Conservation (phyloP, 768 basidiomycete species). For the Bullera alba region DNA sequence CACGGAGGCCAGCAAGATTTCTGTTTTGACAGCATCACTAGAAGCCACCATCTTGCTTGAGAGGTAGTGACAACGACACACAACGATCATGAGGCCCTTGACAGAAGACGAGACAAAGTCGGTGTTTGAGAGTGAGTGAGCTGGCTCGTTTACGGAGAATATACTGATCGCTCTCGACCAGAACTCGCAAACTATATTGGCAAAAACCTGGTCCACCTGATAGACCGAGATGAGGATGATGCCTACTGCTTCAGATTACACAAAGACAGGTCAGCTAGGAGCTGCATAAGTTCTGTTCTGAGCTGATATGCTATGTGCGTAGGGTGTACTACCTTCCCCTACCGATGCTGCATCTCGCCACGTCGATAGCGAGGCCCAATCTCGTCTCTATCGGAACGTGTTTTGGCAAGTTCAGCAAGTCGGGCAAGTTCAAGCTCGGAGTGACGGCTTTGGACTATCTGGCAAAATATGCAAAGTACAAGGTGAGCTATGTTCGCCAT, state of each 20-base stretch:
- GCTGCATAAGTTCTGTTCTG: not conserved
- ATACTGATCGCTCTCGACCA: constrained; percentile 12
- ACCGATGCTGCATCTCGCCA: constrained; percentile 82
- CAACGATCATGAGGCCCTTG: constrained; percentile 82
- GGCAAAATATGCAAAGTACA: constrained; percentile 95
- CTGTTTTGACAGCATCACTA: not conserved
- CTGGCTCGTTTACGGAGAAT: not conserved
- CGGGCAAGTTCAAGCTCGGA: constrained; percentile 94
- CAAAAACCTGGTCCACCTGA: constrained; percentile 89
- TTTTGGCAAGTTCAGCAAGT: constrained; percentile 95
- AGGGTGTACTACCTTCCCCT: constrained; percentile 92
- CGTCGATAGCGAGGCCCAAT: constrained; percentile 85
- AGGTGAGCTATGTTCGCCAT: constrained; percentile 54
- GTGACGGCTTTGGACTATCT: constrained; percentile 87
- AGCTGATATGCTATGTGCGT: not conserved
- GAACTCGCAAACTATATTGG: constrained; percentile 96
- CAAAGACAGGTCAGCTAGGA: constrained; percentile 58
- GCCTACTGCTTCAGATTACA: constrained; percentile 93
- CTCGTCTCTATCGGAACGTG: constrained; percentile 90
- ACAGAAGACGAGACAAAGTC: constrained; percentile 96
- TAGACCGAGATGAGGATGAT: constrained; percentile 82
- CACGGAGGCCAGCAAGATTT: too few species aligned
- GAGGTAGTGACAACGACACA: not conserved
- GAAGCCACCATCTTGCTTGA: too few species aligned
- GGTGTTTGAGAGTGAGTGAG: constrained; percentile 65